Evolutionary conservation across 139 green algal species (phyloP), one percentile per base, ranked within the genome.

Genomic region (Desmodesmus armatus): DNA sequence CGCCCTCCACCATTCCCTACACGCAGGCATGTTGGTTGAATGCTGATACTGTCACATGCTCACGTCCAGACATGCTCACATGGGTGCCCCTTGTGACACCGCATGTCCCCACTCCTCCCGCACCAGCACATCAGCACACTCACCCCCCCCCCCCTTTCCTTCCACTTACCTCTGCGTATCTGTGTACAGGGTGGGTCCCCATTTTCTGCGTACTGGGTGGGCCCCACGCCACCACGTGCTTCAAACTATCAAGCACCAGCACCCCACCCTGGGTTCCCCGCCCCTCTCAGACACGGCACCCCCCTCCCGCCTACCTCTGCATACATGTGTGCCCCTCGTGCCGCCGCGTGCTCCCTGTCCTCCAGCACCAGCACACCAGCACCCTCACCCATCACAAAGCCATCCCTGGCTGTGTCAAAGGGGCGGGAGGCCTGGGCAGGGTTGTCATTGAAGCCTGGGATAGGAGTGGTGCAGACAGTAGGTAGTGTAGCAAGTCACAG

Each of bases 361-460:
- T 99, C 96, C 77, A 99, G 89, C 78, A 98, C 91, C 49, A 98
- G 67, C 58, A 94, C 89, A 1, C 90, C 95, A 70, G 95, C 92
- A 5, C 96, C 96, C 88, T 98, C 96, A 3, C 96, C 96, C 93
- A 99, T 98, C 39, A 99, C 96, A 91, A 99, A 99, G 39, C 96
- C 96, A 83, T 98, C 96, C 9, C 96, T 85, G 43, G 44, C 72
- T 23, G 89, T 87, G 83, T 99, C 96, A 93, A 97, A 99, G 17
- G 96, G 96, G 7, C 96, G 82, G 29, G 89, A 94, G 0, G 72
- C 72, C 53, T 31, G 33, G 40, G 71, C 60, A 19, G 83, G 83
- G 25, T 44, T 17, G 29, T 80, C 63, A 19, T 88, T 81, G 40
- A 43, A 83, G 21, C 49, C 81, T n/a, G n/a, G n/a, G n/a, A n/a